phyloP scores from a whole-genome alignment of 768 basidiomycete genomes.

The Kondoa malvinella region DNA sequence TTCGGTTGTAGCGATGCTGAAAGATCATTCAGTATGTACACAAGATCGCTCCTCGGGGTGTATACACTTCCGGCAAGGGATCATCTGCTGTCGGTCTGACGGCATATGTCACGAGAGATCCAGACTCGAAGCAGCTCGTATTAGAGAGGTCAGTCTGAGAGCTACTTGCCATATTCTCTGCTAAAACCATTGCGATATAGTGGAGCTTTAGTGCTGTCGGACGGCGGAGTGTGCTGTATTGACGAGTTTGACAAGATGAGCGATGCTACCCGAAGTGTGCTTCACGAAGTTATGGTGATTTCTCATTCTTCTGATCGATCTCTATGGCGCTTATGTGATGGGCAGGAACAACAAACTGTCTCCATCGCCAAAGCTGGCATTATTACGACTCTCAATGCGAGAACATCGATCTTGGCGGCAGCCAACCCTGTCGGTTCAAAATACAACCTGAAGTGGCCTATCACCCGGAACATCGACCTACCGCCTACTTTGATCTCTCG shows the following conservation, averaged over 20 bases:
- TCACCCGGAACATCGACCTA: constrained; percentile 89
- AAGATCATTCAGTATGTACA: constrained; percentile 64
- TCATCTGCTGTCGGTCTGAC: constrained; percentile 97
- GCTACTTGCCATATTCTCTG: neutral
- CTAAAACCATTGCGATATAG: constrained; percentile 33
- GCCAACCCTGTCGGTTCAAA: constrained; percentile 94
- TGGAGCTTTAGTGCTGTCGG: constrained; percentile 82
- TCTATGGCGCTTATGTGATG: neutral
- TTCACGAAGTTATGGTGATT: constrained; percentile 46
- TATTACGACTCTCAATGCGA: constrained; percentile 40
- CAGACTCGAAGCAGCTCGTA: constrained; percentile 94
- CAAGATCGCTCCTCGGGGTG: constrained; percentile 92
- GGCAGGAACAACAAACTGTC: constrained; percentile 48
- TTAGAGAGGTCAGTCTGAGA: constrained; percentile 58
- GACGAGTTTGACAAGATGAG: constrained; percentile 67
- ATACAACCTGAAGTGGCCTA: constrained; percentile 78
- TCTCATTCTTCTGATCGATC: neutral
- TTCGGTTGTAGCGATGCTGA: neutral
- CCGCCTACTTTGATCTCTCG: constrained; percentile 95
- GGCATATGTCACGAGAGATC: constrained; percentile 93
- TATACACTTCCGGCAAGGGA: constrained; percentile 94
- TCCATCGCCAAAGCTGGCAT: constrained; percentile 43
- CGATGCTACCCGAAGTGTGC: constrained; percentile 37
- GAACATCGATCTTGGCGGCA: constrained; percentile 56
- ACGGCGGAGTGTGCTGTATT: constrained; percentile 95